Evolutionary conservation across 805 yeast genomes (phyloP), one percentile per base, ranked within the genome.

Genomic region (Kurtzmaniella cleridarum): DNA sequence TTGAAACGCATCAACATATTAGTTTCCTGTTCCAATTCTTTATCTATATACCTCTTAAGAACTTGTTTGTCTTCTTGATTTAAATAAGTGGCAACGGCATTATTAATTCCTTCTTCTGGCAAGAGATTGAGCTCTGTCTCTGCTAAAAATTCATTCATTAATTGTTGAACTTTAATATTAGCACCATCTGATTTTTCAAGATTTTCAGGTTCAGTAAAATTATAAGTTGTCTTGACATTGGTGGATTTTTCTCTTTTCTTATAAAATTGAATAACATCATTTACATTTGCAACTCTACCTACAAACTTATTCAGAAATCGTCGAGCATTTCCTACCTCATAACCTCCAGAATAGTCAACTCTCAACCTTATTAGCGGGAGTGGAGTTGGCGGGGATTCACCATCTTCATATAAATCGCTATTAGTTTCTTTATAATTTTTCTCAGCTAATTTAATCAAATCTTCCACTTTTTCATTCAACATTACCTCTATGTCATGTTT

Each of bases 291-390:
- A 2, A 91, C 93, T 44, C 71, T 71, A 0, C 96, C 96, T 5
- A 85, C 95, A 67, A 91, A 93, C 51, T 87, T 67, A 53, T 90
- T 88, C 12, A 96, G 87, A 46, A 93, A 87, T 45, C 96, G 65
- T 38, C 95, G 69, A 0, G 95, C 85, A 53, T 90, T 91, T 52
- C 90, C 98, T 13, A 93, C 88, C 48, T 89, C 96, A 52, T 76
- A 91, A 3, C 90, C 95, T 1, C 95, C 96, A 16, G 86, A 70
- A 50, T 91, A 91, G 48, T 93, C 97, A 0, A 90, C 96, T 27
- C 89, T 67, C 13, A 93, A 58, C 34, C 98, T 65, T 3, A 93
- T 68, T 35, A 93, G 64, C 0, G 98, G 98, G 15, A 90, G 61
- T 0, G 95, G 93, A n/a, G 70, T 52, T 28, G 41, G 35, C 3